Evolutionary conservation across 164 flowering plant species (phyloP).

Genomic region (Vitis riparia): DNA sequence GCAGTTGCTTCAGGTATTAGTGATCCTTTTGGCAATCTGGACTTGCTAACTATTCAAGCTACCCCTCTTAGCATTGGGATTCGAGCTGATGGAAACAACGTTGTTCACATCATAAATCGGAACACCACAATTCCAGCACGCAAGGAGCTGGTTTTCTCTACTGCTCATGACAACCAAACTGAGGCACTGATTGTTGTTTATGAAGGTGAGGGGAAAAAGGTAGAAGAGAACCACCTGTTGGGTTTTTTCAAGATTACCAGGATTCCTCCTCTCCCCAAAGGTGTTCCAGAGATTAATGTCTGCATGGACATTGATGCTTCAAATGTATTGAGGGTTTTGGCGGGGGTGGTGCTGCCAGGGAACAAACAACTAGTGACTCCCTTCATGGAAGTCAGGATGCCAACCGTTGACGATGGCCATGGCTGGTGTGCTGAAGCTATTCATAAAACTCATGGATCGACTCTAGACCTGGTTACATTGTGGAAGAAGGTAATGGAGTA

Average conservation of each 20-base stretch:
- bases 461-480: slow-evolving; percentile 49
- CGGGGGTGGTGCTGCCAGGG: slow-evolving; percentile 62
- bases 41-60: slow-evolving; percentile 79
- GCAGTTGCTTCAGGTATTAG: slow-evolving; percentile 83
- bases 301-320: slow-evolving; percentile 92
- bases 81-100: slow-evolving; percentile 50
- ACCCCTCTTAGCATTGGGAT: slow-evolving; percentile 78
- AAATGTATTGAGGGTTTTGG: slow-evolving; percentile 66
- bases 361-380: slow-evolving; percentile 44
- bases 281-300: slow-evolving; percentile 72
- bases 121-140: slow-evolving; percentile 79
- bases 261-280: slow-evolving; percentile 78
- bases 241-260: slow-evolving; percentile 81
- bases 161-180: slow-evolving; percentile 71
- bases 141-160: slow-evolving; percentile 69
- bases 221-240: slow-evolving; percentile 65
- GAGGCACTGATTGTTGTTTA: slow-evolving; percentile 73
- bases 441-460: slow-evolving; percentile 49
- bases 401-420: slow-evolving; percentile 92
- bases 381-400: slow-evolving; percentile 81
- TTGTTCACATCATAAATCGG: slow-evolving; percentile 60
- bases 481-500: slow-evolving; percentile 33
- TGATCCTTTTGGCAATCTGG: slow-evolving; percentile 77
- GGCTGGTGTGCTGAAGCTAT: slow-evolving; percentile 93
- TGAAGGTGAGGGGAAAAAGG: slow-evolving; percentile 70